Conservation (phyloP, 768 basidiomycete species). For the Erythrobasidium yunnanense region DNA sequence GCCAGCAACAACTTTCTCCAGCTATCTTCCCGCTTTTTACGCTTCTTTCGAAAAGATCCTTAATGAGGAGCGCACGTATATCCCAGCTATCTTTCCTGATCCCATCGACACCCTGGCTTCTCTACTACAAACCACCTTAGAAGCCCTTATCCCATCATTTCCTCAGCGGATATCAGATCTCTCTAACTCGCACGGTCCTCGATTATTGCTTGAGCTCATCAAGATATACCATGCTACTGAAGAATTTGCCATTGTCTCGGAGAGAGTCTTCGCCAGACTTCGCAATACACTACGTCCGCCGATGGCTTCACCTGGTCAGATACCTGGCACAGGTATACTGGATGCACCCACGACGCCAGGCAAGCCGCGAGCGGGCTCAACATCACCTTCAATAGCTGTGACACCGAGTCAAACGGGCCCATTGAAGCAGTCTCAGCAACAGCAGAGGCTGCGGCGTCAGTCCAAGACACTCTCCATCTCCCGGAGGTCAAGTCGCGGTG, state of each 20-base stretch:
- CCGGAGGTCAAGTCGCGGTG: slow-evolving; percentile 39
- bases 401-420: neutral
- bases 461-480: slow-evolving; percentile 25
- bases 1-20: slow-evolving; percentile 45
- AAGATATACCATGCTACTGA: slow-evolving; percentile 61
- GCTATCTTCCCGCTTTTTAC: slow-evolving; percentile 68
- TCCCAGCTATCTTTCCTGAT: slow-evolving; percentile 79
- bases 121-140: slow-evolving; percentile 70
- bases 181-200: slow-evolving; percentile 54
- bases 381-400: neutral
- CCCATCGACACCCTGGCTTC: slow-evolving; percentile 63
- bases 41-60: slow-evolving; percentile 56
- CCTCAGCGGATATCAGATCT: slow-evolving; percentile 64
- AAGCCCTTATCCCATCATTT: slow-evolving; percentile 68
- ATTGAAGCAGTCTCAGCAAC: neutral
- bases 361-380: too few species aligned
- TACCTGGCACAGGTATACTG: too few species aligned
- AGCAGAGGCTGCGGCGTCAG: slow-evolving; percentile 3
- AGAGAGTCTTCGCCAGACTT: slow-evolving; percentile 64
- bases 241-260: slow-evolving; percentile 63
- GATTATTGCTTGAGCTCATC: slow-evolving; percentile 61
- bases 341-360: too few species aligned
- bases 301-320: neutral
- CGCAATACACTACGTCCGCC: slow-evolving; percentile 1
- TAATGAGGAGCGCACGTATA: slow-evolving; percentile 43